Conservation (phyloP, 2,329 filamentous ascomycete species). For the Pseudopyricularia cyperi region DNA sequence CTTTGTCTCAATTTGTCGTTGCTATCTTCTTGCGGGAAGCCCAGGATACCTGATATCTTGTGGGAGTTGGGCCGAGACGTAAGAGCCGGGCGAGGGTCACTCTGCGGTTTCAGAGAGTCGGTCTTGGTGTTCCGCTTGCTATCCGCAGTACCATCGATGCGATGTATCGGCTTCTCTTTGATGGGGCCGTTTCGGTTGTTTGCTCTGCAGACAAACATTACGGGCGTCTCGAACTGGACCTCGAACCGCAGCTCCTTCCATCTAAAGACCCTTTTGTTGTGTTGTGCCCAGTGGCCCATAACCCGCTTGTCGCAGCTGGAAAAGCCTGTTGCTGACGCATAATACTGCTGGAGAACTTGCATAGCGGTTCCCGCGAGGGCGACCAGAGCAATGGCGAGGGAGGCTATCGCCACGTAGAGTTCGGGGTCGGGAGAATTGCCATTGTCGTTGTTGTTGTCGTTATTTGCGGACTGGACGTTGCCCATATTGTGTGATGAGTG, state of each 20-base stretch:
- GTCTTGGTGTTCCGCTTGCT: constrained; percentile 12
- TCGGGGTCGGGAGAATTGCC: neutral
- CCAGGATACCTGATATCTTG: neutral
- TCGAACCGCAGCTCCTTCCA: constrained; percentile 33
- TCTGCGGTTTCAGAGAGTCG: neutral
- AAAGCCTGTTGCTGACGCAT: constrained; percentile 34
- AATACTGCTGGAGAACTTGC: constrained; percentile 37
- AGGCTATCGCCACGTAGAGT: constrained; percentile 23
- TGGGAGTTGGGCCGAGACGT: neutral
- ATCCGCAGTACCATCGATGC: constrained; percentile 22
- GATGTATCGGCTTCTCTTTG: constrained; percentile 15
- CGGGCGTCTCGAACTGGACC: constrained; percentile 33
- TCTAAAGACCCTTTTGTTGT: constrained; percentile 25
- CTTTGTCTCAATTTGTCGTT: neutral
- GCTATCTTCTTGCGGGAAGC: neutral
- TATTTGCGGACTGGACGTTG: neutral
- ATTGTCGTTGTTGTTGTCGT: neutral
- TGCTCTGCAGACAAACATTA: constrained; percentile 34
- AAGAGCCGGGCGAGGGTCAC: neutral
- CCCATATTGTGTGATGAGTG: neutral
- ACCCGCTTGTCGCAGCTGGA: constrained; percentile 32
- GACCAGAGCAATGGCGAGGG: constrained; percentile 32
- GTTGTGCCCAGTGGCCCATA: constrained; percentile 31
- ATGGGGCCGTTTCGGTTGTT: constrained; percentile 23
- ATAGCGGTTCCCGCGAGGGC: constrained; percentile 30